These are phyloP conservation scores for Termitomyces titanicus DNA, from an alignment of 768 basidiomycete species.

Conservation along the genomic window DNA sequence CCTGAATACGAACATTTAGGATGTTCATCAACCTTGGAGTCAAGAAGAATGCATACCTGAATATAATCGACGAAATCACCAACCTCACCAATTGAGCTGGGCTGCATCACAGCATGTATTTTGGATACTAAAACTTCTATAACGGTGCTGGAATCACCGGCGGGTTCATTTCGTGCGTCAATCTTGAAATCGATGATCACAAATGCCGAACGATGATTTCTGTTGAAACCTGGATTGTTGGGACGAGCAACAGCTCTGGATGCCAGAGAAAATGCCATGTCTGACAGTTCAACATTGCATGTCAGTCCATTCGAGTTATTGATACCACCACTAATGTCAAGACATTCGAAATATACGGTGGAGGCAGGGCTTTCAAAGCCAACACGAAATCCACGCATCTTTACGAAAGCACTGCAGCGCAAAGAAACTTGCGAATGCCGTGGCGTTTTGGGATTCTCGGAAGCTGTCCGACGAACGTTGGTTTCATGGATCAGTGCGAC, in stretches of 20 bases:
- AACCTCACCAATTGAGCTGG: constrained; percentile 87
- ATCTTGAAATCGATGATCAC: constrained; percentile 74
- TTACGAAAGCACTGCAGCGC: constrained; percentile 50
- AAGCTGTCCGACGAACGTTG: constrained; percentile 26
- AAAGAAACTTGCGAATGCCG: constrained; percentile 10
- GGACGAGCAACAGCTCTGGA: constrained; percentile 42
- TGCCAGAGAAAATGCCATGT: constrained; percentile 81
- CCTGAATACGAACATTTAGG: constrained; percentile 32
- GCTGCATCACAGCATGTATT: constrained; percentile 92
- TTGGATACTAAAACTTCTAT: constrained; percentile 62
- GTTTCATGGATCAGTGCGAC: constrained; percentile 63
- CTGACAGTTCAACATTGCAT: constrained; percentile 72
- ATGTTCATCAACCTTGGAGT: neutral
- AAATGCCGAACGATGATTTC: constrained; percentile 73
- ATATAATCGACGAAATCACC: constrained; percentile 86
- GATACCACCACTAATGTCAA: constrained; percentile 64
- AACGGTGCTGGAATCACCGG: constrained; percentile 22
- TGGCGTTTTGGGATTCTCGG: constrained; percentile 17
- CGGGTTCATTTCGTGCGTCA: constrained; percentile 26
- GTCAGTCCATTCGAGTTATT: constrained; percentile 39
- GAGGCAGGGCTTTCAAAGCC: constrained; percentile 75
- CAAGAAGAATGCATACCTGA: constrained; percentile 45
- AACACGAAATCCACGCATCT: constrained; percentile 77
- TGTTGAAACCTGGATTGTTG: constrained; percentile 42
- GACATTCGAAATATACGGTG: constrained; percentile 70